These are phyloP conservation scores for Oryza punctata DNA, from an alignment of 176 grass and related monocot species.

Conservation along the genomic window DNA sequence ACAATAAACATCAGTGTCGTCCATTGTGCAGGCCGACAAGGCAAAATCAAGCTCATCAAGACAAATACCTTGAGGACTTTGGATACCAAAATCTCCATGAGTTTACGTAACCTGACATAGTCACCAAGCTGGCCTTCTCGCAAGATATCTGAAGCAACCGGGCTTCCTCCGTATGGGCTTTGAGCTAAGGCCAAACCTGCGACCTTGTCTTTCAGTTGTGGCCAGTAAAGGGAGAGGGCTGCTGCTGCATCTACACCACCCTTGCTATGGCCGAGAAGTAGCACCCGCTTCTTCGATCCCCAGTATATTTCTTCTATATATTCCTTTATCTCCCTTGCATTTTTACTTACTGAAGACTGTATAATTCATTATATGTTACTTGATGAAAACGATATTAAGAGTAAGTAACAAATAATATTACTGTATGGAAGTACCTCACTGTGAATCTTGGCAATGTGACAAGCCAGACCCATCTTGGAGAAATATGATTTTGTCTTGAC, in stretches of 20 bases:
- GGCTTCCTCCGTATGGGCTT: constrained; percentile 90
- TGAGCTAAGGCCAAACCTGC: constrained; percentile 85
- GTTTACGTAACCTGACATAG: constrained; percentile 80
- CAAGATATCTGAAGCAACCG: constrained; percentile 62
- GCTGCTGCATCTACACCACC: constrained; percentile 89
- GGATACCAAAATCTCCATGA: constrained; percentile 84
- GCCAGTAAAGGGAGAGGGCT: constrained; percentile 81
- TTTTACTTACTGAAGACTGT: no score
- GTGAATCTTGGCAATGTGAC: no score
- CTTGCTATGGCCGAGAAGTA: constrained; percentile 94
- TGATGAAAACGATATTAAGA: no score
- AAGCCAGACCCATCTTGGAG: constrained; percentile 48
- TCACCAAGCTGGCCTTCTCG: constrained; percentile 64
- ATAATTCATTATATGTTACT: no score
- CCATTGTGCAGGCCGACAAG: not conserved
- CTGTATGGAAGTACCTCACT: no score
- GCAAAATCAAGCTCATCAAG: constrained; percentile 25
- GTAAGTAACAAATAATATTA: no score
- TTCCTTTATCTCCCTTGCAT: no score
- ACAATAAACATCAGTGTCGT: no score
- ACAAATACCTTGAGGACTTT: constrained; percentile 81
- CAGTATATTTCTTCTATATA: constrained; percentile 44
- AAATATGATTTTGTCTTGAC: constrained; percentile 91
- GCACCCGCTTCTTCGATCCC: constrained; percentile 78
- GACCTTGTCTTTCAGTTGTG: constrained; percentile 86